Base-by-base conservation (phyloP, 176 grass and related monocot species). In the Oryza glumipatula region DNA sequence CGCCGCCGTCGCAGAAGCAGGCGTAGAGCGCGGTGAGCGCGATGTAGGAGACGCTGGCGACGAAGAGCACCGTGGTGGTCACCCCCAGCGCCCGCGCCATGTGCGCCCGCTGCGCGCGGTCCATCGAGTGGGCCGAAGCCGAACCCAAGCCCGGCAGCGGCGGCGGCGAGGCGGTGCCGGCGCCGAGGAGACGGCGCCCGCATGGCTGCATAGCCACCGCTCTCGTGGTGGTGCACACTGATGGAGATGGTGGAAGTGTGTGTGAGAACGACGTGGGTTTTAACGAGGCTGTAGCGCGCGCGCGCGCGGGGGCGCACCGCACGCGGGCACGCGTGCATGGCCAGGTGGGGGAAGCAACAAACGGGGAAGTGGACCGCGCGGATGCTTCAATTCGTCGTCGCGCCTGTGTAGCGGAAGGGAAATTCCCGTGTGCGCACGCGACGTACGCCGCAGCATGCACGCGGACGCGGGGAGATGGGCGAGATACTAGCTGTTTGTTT, bases 11-110 rank as follows among this genome's bases (percentile, higher is more conserved):
- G 66, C 33, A 22, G 72, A 77, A 7, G 78, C 67, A 86, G 72
- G n/a, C 16, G 67, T 56, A 86, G 54, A 89, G 35, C 73, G 45
- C 1, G 67, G 22, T 67, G 83, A 90, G 33, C 12, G 7, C 35
- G 73, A 90, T 2, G 83, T 82, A 89, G 0, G 78, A 58, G 22
- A 85, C 0, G 72, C 43, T 89, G 43, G 44, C 52, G 44, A 54
- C 66, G 66, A 86, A 72, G 77, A 89, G 39, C 32, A 82, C 54
- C 12, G 9, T 21, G 16, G 56, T 82, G 66, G 67, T 72, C 66
- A 4, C 66, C 19, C 43, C 46, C 0, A 89, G 22, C 78, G 3
- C 83, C 54, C 17, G 6, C 66, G 8, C 83, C 66, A 89, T 73
- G 3, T 81, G 78, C 88, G 32, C 74, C n/a, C 68, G 68, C n/a